Evolutionary conservation across 1,284 basidiomycete species (phyloP), one percentile per base, ranked within the genome.

Genomic region (Austroboletus novae-zelandiae): DNA sequence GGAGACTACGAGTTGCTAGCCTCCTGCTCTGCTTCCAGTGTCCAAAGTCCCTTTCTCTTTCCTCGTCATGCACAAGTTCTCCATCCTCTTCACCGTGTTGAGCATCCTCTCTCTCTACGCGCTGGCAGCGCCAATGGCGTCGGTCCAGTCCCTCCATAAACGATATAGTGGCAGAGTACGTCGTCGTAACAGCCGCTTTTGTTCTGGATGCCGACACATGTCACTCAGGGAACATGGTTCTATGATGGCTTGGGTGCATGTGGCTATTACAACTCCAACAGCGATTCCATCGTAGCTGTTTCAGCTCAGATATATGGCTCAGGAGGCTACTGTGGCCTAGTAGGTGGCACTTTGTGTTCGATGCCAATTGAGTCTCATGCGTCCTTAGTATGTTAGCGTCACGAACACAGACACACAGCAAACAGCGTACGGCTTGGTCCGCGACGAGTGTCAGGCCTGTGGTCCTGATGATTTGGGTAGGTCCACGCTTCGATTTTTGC

Each of bases 141-240:
- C 35, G 18, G 49, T 30, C 44, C 64, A 56, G 34, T 54, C 58
- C 31, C 68, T 83, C 39, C 74, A 76, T 54, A 80, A 77, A 64
- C 76, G 83, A 43, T 70, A 74, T 59, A 59, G 52, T 17, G 81
- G 82, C 37, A 66, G 68, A 57, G 82, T 82, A 59, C 58, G 77
- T 68, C 10, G 20, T 23, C 40, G n/a, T 11, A 5, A 25, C 18
- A 23, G 17, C 30, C 18, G 14, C 25, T 20, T 25, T 6, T 18
- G 11, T 15, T 18, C 11, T 11, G 13, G 8, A 37, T 29, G 18
- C 45, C 61, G 42, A 67, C 29, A 25, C 17, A 11, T 13, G n/a
- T 57, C 27, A 6, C 47, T 41, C 54, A 74, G 73, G 71, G 67
- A 41, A 73, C 69, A 39, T 77, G 66, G 68, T 78, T 68, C 51